A percentile compares a stretch with the other conserved stretches of the same genome.
phyloP scores from a whole-genome alignment of 176 grass and related monocot genomes.

The Avena sativa region DNA sequence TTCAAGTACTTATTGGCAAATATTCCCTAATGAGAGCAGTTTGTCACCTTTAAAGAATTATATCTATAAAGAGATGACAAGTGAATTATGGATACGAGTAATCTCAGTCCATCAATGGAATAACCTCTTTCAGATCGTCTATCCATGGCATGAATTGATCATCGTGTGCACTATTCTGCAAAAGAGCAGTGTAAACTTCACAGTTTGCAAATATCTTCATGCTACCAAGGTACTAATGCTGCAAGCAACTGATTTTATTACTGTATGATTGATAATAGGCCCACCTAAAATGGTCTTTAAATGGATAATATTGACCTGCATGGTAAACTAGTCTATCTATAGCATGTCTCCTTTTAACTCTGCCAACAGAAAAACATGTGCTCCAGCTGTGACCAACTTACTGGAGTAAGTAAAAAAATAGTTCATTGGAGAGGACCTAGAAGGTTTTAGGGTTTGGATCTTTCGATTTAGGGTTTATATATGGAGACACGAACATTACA shows the following conservation, averaged over 20 bases:
- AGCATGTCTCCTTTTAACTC: neutral
- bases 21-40: neutral
- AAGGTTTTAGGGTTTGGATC: neutral
- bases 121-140: slow-evolving; percentile 47
- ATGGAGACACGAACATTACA: neutral
- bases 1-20: neutral
- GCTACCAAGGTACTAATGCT: slow-evolving; percentile 27
- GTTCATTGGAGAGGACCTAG: neutral
- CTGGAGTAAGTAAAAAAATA: neutral
- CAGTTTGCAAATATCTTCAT: slow-evolving; percentile 2
- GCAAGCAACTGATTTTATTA: slow-evolving; percentile 18
- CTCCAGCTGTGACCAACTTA: slow-evolving; percentile 30
- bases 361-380: slow-evolving; percentile 19
- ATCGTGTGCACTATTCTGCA: slow-evolving; percentile 71
- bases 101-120: slow-evolving; percentile 50
- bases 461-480: neutral
- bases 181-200: slow-evolving; percentile 39
- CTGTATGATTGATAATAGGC: neutral
- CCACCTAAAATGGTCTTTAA: neutral
- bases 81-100: slow-evolving; percentile 4
- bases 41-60: neutral
- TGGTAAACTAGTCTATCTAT: neutral
- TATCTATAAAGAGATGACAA: slow-evolving; percentile 1
- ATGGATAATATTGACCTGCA: neutral
- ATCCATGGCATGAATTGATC: slow-evolving; percentile 69